These are phyloP conservation scores for Dendrobium officinale DNA, from an alignment of 106 monocot species.

Conservation along the genomic window DNA sequence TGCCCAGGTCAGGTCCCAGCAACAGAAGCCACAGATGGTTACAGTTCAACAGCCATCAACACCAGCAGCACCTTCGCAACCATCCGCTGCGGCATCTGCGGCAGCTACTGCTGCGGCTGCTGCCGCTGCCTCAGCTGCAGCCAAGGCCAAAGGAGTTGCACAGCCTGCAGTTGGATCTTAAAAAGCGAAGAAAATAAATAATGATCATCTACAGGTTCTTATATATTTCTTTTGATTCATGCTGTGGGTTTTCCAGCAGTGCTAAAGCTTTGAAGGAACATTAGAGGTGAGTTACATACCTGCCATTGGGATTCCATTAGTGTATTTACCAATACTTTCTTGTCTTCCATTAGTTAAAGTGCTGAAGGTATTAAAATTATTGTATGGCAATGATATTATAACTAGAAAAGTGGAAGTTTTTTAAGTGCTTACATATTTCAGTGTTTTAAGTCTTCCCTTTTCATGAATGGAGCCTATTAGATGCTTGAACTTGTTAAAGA, in stretches of 20 bases:
- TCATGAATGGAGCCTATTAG: too few species aligned
- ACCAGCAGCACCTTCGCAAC: conserved; percentile 18
- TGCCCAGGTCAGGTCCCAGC: conserved; percentile 33
- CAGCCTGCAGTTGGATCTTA: conserved; percentile 78
- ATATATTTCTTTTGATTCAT: conserved; percentile 19
- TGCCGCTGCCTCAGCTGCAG: conserved; percentile 66
- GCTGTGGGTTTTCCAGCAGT: neutral
- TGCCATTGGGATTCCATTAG: neutral
- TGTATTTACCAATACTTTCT: neutral
- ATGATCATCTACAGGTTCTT: neutral
- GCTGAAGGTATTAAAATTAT: neutral
- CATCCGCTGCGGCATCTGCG: conserved; percentile 38
- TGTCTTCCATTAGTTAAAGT: neutral
- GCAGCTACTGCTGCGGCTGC: conserved; percentile 56
- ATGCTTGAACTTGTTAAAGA: too few species aligned
- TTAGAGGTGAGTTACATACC: neutral
- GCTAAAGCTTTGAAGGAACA: neutral
- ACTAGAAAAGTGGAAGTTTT: too few species aligned
- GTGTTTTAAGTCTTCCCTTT: too few species aligned
- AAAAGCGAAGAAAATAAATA: neutral
- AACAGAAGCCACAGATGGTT: conserved; percentile 32
- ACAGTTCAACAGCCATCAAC: conserved; percentile 14
- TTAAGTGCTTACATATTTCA: too few species aligned
- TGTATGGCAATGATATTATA: neutral
- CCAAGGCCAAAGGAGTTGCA: conserved; percentile 84